Percentiles rank a stretch among this genome's conserved stretches.
Evolutionary conservation across 306 rosid species (phyloP).

Genomic region (Ochetophila trinervis): DNA sequence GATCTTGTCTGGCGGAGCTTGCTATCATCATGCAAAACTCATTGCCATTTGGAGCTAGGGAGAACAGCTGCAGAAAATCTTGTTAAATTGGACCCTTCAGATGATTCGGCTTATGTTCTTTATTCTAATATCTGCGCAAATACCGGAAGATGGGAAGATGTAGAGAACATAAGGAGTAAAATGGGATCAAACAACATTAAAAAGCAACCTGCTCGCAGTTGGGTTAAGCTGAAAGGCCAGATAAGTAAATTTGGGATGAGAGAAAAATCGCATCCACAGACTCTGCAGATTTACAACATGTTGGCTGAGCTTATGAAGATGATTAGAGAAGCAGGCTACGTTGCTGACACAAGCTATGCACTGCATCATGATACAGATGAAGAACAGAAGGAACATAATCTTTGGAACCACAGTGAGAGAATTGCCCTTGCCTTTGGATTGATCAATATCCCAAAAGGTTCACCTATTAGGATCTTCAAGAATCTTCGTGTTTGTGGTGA

Average conservation of each 20-base stretch:
- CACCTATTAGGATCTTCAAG: constrained; percentile 70
- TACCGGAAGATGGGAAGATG: constrained; percentile 75
- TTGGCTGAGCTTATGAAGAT: constrained; percentile 66
- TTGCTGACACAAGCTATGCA: constrained; percentile 75
- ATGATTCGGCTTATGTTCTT: constrained; percentile 91
- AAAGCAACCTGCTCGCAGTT: constrained; percentile 88
- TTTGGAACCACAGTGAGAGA: constrained; percentile 96
- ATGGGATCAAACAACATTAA: constrained; percentile 63
- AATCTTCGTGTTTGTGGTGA: constrained; percentile 94
- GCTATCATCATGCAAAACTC: constrained; percentile 76
- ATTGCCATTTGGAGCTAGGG: constrained; percentile 71
- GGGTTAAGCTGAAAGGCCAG: constrained; percentile 72
- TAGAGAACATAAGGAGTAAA: constrained; percentile 62
- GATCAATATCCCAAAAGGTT: constrained; percentile 59
- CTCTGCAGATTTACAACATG: constrained; percentile 47
- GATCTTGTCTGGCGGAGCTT: constrained; percentile 85
- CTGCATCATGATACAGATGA: constrained; percentile 89
- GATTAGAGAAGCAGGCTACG: constrained; percentile 69
- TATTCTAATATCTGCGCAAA: constrained; percentile 83
- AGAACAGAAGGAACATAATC: constrained; percentile 88
- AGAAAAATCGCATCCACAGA: constrained; percentile 58
- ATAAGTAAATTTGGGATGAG: constrained; percentile 78
- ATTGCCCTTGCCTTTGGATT: constrained; percentile 83
- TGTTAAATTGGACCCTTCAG: constrained; percentile 59
- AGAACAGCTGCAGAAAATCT: constrained; percentile 68